These are phyloP conservation scores for Neofusicoccum kwambonambiense DNA, from an alignment of 2,329 filamentous ascomycete genomes.

Conservation along the genomic window DNA sequence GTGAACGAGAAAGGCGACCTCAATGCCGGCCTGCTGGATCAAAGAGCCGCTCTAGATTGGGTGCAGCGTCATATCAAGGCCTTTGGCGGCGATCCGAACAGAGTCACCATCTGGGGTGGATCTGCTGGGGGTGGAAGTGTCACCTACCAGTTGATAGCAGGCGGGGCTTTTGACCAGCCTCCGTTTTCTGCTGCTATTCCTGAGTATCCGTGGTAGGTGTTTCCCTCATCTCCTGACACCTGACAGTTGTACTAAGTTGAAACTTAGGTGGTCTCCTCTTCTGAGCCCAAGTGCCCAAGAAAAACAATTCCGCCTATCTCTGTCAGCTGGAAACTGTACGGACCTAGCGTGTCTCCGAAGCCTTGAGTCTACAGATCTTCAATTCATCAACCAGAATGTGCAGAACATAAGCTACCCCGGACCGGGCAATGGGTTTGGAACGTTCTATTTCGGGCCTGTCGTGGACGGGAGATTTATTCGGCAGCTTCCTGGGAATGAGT, in stretches of 20 bases:
- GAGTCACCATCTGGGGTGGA: conserved; percentile 61
- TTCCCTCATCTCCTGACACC: no score
- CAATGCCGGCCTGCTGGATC: conserved; percentile 65
- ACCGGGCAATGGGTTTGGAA: conserved; percentile 30
- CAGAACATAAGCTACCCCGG: conserved; percentile 21
- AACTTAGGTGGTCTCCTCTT: not conserved
- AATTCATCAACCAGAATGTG: conserved; percentile 32
- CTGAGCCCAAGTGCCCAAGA: conserved; percentile 23
- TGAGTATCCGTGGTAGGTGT: conserved; percentile 33
- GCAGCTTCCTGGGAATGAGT: conserved; percentile 34
- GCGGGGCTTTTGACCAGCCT: conserved; percentile 36
- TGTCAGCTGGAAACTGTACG: conserved; percentile 24
- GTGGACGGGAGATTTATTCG: conserved; percentile 42
- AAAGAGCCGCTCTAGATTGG: conserved; percentile 61
- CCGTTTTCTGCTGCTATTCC: conserved; percentile 46
- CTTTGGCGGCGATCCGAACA: conserved; percentile 55
- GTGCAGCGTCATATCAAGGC: conserved; percentile 56
- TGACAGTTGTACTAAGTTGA: not conserved
- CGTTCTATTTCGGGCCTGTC: conserved; percentile 43
- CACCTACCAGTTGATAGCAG: conserved; percentile 38
- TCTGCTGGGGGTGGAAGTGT: conserved; percentile 62
- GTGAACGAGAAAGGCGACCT: conserved; percentile 54
- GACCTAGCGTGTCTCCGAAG: conserved; percentile 30
- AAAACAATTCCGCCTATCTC: conserved; percentile 28
- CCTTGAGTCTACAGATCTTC: conserved; percentile 30